Conservation (phyloP, 2,329 filamentous ascomycete species). For the Monilinia polystroma region DNA sequence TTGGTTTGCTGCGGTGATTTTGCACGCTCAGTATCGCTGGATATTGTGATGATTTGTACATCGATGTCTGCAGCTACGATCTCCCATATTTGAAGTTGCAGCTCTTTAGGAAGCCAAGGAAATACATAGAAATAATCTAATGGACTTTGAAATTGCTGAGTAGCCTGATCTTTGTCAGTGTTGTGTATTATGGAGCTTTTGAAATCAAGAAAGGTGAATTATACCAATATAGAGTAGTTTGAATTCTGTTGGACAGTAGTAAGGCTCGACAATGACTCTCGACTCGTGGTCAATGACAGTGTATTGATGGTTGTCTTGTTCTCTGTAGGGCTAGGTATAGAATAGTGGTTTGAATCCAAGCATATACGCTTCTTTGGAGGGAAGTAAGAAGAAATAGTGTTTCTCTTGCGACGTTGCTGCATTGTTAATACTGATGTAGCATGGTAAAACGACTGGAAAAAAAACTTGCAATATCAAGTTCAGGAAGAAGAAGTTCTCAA, state of each 20-base stretch:
- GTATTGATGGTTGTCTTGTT: neutral
- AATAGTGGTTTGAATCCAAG: neutral
- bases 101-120: conserved; percentile 1
- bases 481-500: neutral
- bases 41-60: conserved; percentile 4
- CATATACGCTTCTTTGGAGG: conserved; percentile 3
- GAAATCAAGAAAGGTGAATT: neutral
- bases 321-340: neutral
- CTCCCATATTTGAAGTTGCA: conserved; percentile 2
- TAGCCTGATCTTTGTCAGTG: neutral
- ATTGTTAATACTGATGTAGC: neutral
- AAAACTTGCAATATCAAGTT: neutral
- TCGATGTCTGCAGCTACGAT: neutral
- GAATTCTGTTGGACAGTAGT: neutral
- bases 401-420: neutral
- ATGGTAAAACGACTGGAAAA: neutral
- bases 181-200: neutral
- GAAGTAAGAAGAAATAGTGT: neutral
- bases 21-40: neutral
- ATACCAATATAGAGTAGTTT: neutral
- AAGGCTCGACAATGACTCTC: neutral
- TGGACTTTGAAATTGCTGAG: neutral
- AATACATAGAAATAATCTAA: neutral
- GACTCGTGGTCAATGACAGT: neutral
- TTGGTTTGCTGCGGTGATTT: neutral